Conservation (phyloP, 495 filamentous ascomycete genomes). For the Talaromyces stipitatus region DNA sequence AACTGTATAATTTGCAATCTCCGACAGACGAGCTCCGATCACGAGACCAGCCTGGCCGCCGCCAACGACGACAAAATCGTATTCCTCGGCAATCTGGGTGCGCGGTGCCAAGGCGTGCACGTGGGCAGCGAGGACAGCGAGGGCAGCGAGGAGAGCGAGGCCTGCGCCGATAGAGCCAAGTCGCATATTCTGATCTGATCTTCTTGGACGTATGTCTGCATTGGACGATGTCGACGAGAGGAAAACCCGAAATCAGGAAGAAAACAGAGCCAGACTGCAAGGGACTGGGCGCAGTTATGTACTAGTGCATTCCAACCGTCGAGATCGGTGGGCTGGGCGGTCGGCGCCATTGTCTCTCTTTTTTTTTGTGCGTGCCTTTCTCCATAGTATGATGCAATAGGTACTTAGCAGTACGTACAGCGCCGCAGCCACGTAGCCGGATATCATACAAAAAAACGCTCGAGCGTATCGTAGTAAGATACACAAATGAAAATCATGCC, state of each 20-base stretch:
- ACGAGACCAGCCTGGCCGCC: constrained; percentile 33
- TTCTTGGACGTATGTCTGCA: too few species aligned
- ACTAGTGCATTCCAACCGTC: too few species aligned
- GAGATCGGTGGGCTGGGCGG: too few species aligned
- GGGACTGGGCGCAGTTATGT: too few species aligned
- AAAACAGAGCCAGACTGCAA: too few species aligned
- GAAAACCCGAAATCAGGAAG: background rate
- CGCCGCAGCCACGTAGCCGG: too few species aligned
- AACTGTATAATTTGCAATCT: constrained; percentile 24
- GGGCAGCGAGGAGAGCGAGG: constrained; percentile 1
- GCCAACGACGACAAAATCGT: constrained; percentile 43
- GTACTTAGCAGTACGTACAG: too few species aligned
- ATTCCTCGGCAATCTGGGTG: constrained; percentile 21
- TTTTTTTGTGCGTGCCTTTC: too few species aligned
- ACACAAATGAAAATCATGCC: background rate
- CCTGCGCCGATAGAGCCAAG: constrained; percentile 1
- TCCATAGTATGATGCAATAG: too few species aligned
- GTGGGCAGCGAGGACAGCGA: constrained; percentile 3
- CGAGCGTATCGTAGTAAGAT: too few species aligned
- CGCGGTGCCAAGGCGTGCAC: constrained; percentile 18
- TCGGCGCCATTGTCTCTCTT: too few species aligned
- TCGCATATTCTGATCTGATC: background rate
- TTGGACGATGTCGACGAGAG: background rate
- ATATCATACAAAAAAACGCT: too few species aligned
- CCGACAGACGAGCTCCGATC: constrained; percentile 15